These are phyloP conservation scores for Proliferodiscus dingleyae DNA, from an alignment of 2,329 filamentous ascomycete genomes.

Conservation along the genomic window DNA sequence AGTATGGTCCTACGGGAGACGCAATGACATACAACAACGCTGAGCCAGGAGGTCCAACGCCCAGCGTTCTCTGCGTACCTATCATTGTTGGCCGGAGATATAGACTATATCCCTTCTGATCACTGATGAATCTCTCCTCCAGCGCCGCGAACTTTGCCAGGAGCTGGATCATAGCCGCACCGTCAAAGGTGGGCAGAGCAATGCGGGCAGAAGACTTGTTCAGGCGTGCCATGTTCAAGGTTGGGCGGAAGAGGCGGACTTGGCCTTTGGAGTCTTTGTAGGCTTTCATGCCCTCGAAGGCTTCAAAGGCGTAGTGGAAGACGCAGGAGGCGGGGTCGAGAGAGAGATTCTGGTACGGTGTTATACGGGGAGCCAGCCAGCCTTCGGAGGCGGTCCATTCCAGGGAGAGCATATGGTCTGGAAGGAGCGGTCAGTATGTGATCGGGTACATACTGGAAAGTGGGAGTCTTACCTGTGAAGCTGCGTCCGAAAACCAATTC, in stretches of 20 bases:
- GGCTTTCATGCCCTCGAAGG: slow-evolving; percentile 39
- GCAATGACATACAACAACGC: slow-evolving; percentile 94
- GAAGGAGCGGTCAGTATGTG: not conserved
- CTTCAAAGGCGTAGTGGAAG: not conserved
- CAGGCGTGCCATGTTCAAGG: slow-evolving; percentile 92
- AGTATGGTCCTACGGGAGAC: slow-evolving; percentile 94
- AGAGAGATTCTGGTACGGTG: not conserved
- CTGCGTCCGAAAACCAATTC: slow-evolving; percentile 84
- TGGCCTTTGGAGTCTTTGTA: slow-evolving; percentile 81
- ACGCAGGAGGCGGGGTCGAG: not conserved
- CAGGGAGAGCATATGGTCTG: not conserved
- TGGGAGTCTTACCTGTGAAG: slow-evolving; percentile 94
- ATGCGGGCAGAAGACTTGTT: slow-evolving; percentile 91
- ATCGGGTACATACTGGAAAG: too few species aligned
- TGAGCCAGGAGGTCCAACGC: slow-evolving; percentile 85
- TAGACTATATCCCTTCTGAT: slow-evolving; percentile 82
- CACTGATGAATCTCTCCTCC: slow-evolving; percentile 86
- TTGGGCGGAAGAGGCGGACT: slow-evolving; percentile 85
- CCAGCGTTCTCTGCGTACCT: slow-evolving; percentile 90
- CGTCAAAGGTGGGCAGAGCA: slow-evolving; percentile 81
- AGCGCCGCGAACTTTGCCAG: slow-evolving; percentile 75
- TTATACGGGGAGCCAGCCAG: not conserved
- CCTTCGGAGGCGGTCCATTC: not conserved
- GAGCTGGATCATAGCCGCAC: slow-evolving; percentile 69
- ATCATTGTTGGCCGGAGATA: slow-evolving; percentile 97